Evolutionary conservation across 1,284 basidiomycete genomes (phyloP), one percentile per base, ranked within the genome.

Genomic region (Cryptococcus sp.): DNA sequence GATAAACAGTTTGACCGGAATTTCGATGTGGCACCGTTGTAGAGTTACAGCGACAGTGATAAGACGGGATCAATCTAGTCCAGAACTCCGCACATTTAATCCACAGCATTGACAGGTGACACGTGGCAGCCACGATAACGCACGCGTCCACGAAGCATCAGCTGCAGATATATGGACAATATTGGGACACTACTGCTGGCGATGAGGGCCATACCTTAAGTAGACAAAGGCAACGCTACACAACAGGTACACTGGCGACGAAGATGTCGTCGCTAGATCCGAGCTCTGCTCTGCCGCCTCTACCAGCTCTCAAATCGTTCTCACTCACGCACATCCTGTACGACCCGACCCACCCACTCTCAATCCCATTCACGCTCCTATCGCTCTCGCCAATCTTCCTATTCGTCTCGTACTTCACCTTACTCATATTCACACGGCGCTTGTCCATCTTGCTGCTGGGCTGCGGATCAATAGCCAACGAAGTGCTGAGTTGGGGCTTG

Each of bases 311-410:
- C 38, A 74, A 76, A 47, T 69, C 72, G n/a, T 77, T 77, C 56
- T 59, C 69, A 10, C 70, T 77, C 53, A 77, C 75, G 3, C 74
- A 75, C 57, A 75, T 76, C 25, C 64, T 75, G 10, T 76, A 79
- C 64, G 72, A 73, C 53, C 67, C 75, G 1, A 48, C 67, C 1
- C 66, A 72, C 56, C 70, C 65, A 10, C 66, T 77, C 40, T 75
- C 74, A 17, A 65, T 75, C 42, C 76, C 75, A 3, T 64, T 79
- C 16, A 76, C 76, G 6, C 70, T 79, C 50, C 64, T 78, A 19
- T 73, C 72, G 17, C 67, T 79, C 20, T 72, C 73, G 6, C 77
- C 77, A 0, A 76, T 79, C 57, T 79, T 79, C 67, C 71, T 79
- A 35, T 79, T 79, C 61, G 76, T 78, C 35, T 72, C 77, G 3